A percentile compares a stretch with the other conserved stretches of the same genome.
Evolutionary conservation across 1,139 yeast genomes (phyloP).

Genomic region (Hemisphaericaspora xylanilytica): DNA sequence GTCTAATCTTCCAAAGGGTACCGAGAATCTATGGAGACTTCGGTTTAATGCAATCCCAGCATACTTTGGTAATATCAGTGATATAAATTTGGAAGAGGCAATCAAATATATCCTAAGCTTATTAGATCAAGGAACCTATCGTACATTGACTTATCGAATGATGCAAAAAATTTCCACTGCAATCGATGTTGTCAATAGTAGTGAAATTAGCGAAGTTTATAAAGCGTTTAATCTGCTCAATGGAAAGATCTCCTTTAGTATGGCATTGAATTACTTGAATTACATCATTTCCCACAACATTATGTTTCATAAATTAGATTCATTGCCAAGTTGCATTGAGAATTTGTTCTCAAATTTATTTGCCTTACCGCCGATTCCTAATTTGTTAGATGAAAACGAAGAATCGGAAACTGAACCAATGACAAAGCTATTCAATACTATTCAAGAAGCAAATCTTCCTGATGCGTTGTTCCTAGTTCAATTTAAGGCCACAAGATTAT

Average conservation of each 20-base stretch:
- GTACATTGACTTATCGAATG: constrained; percentile 4
- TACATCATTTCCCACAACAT: constrained; percentile 20
- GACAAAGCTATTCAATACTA: constrained; percentile 10
- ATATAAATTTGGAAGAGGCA: constrained; percentile 9
- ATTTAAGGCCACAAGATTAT: constrained; percentile 7
- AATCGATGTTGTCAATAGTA: constrained; percentile 6
- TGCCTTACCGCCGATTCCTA: constrained; percentile 31
- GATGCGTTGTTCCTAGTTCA: constrained; percentile 9
- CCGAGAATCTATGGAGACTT: background rate
- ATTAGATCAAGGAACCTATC: constrained; percentile 25
- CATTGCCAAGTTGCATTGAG: constrained; percentile 18
- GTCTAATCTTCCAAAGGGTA: too few species aligned
- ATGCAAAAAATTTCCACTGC: constrained; percentile 7
- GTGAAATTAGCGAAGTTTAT: constrained; percentile 15
- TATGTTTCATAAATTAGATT: constrained; percentile 12
- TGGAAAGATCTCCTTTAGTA: constrained; percentile 24
- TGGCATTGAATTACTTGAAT: constrained; percentile 17
- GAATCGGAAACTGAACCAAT: constrained; percentile 10
- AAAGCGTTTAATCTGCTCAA: constrained; percentile 21
- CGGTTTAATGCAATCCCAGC: too few species aligned
- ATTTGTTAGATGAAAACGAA: constrained; percentile 14
- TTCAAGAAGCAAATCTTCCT: constrained; percentile 7
- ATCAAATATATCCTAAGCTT: constrained; percentile 23
- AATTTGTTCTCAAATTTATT: constrained; percentile 16
- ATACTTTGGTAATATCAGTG: background rate